Evolutionary conservation across 192 early-diverging fungal genomes (phyloP), one percentile per base, ranked within the genome.

Genomic region (Helicostylum pulchrum): DNA sequence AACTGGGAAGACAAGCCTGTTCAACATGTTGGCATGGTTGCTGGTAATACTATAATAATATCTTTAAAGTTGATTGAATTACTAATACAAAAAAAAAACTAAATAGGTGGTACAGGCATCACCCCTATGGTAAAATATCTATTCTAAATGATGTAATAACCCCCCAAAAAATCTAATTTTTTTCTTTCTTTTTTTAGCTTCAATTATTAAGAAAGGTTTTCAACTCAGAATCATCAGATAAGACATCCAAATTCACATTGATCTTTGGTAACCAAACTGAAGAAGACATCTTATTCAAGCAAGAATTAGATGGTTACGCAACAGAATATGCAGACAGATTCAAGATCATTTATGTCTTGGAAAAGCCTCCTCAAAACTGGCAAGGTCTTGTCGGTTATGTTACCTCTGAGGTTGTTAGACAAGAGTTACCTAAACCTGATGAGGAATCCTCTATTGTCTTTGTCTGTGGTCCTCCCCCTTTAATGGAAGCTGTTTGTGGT

Each of bases 401-500:
- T 39, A 90, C 78, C 66, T 74, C 83, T 23, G 80, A 89, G 15
- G 74, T 91, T 67, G 71, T 93, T 57, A 82, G 88, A 72, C 76
- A 88, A 67, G 65, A 81, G 75, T 67, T 90, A 64, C 93, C 93
- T 0, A 61, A 55, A 12, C 78, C 91, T 14, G 67, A 72, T 31
- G 49, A 74, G 15, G 82, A 77, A 57, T 80, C 62, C 64, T 77
- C 57, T 49, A 76, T 86, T 26, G 70, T 76, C 30, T 83, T 80
- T 50, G 74, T 76, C 0, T 76, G 74, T 47, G 74, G 92, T 11
- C 92, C 92, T 36, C 60, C 75, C 50, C 83, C 73, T 26, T 88
- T 94, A 85, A 77, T 94, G 73, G 82, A 78, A 58, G 46, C 76
- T 8, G 61, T 94, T 52, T 85, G 87, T 69, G 95, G 95, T 12